Conservation (phyloP, 768 basidiomycete species). For the Russula dissimulans region DNA sequence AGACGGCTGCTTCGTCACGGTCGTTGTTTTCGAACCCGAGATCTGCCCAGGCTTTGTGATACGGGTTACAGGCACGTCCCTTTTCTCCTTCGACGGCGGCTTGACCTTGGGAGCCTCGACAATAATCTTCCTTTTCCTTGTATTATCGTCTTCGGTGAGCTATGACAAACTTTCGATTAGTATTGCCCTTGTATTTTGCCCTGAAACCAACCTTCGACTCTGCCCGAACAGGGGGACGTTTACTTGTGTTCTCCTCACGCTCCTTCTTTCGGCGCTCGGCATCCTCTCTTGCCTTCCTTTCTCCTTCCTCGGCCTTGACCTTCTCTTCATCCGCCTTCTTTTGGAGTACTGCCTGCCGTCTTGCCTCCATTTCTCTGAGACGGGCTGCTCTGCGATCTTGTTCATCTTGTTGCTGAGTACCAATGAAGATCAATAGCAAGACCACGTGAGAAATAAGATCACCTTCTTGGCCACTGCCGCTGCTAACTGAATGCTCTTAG, state of each 20-base stretch:
- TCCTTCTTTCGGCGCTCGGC: constrained; percentile 73
- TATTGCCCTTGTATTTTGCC: not conserved
- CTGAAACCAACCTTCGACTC: constrained; percentile 46
- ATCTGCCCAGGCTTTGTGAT: constrained; percentile 24
- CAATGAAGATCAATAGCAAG: not conserved
- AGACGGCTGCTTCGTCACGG: constrained; percentile 15
- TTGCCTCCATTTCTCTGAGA: constrained; percentile 73
- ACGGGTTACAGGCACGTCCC: constrained; percentile 24
- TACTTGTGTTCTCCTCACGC: constrained; percentile 67
- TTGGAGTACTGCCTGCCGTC: constrained; percentile 61
- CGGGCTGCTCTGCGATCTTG: constrained; percentile 67
- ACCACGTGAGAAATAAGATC: constrained; percentile 13
- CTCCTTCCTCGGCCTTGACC: constrained; percentile 50
- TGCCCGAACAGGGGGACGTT: constrained; percentile 45
- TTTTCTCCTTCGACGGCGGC: constrained; percentile 45
- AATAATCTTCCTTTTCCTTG: constrained; percentile 61
- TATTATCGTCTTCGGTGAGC: constrained; percentile 53
- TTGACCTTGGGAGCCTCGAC: constrained; percentile 39
- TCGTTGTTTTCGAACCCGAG: constrained; percentile 22
- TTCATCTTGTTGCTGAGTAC: constrained; percentile 76
- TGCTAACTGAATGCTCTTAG: constrained; percentile 76
- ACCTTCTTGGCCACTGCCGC: constrained; percentile 87
- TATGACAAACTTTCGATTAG: not conserved
- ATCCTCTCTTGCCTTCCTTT: constrained; percentile 64
- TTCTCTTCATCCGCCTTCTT: constrained; percentile 77